Evolutionary conservation across 2,329 filamentous ascomycete genomes (phyloP).

Genomic region (Penicillium sp.): DNA sequence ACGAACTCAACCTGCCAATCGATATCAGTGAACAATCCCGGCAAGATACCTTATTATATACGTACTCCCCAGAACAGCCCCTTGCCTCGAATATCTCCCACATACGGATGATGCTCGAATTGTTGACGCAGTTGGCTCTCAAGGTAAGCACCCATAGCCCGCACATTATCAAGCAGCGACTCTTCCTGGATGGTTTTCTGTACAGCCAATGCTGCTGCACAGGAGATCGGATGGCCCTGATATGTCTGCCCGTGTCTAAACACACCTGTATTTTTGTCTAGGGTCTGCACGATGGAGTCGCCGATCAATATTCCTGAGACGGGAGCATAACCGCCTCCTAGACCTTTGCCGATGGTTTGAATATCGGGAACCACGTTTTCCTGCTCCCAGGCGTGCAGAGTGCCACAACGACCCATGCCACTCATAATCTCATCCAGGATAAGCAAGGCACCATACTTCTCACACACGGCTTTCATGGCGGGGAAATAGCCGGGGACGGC

Average conservation of each 20-base stretch:
- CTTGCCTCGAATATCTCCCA: slow-evolving; percentile 55
- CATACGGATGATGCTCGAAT: slow-evolving; percentile 45
- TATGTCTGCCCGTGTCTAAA: slow-evolving; percentile 58
- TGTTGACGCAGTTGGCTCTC: slow-evolving; percentile 40
- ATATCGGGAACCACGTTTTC: slow-evolving; percentile 56
- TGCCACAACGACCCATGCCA: slow-evolving; percentile 56
- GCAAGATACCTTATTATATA: slow-evolving; percentile 13
- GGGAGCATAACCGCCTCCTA: slow-evolving; percentile 54
- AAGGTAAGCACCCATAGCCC: slow-evolving; percentile 47
- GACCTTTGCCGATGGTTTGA: slow-evolving; percentile 55
- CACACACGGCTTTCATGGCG: slow-evolving; percentile 63
- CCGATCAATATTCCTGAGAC: slow-evolving; percentile 53
- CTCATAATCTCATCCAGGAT: slow-evolving; percentile 75
- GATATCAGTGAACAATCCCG: neutral
- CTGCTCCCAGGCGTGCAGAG: slow-evolving; percentile 56
- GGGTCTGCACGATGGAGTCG: slow-evolving; percentile 45
- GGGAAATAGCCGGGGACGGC: slow-evolving; percentile 63
- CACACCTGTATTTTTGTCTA: slow-evolving; percentile 45
- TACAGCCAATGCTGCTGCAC: slow-evolving; percentile 56
- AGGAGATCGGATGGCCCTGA: slow-evolving; percentile 56
- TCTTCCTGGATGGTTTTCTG: slow-evolving; percentile 57
- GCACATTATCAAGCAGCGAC: slow-evolving; percentile 55
- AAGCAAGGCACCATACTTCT: slow-evolving; percentile 66
- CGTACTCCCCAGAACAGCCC: slow-evolving; percentile 57
- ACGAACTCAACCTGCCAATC: slow-evolving; percentile 52